A percentile compares a stretch with the other conserved stretches of the same genome.
Conservation (phyloP, 768 basidiomycete genomes). For the Trametes sanguinea region DNA sequence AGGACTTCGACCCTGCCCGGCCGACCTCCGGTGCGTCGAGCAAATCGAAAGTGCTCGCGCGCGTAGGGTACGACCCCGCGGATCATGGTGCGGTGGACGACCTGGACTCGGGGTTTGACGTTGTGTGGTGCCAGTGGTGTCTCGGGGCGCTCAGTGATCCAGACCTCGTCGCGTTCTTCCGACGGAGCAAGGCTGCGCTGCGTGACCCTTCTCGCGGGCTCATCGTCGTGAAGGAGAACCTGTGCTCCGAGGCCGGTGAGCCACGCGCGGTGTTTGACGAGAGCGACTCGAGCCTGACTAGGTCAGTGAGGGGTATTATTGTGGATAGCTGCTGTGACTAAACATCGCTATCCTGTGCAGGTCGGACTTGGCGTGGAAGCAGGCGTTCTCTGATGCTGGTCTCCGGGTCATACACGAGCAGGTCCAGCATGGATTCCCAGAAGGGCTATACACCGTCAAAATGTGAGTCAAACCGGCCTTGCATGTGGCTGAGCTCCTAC, state of each 20-base stretch:
- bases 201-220: slow-evolving; percentile 50
- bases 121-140: slow-evolving; percentile 98
- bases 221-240: slow-evolving; percentile 92
- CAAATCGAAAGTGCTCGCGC: slow-evolving; percentile 54
- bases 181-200: slow-evolving; percentile 61
- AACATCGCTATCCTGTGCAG: slow-evolving; percentile 41
- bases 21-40: slow-evolving; percentile 34
- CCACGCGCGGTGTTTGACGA: slow-evolving; percentile 71
- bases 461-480: slow-evolving; percentile 53
- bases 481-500: no score
- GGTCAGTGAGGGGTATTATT: slow-evolving; percentile 46
- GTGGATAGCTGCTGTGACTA: background rate
- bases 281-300: slow-evolving; percentile 86
- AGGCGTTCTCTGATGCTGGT: slow-evolving; percentile 72
- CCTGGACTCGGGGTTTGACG: slow-evolving; percentile 71
- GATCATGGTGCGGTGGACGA: slow-evolving; percentile 44
- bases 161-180: slow-evolving; percentile 79
- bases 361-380: slow-evolving; percentile 82
- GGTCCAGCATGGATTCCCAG: slow-evolving; percentile 81
- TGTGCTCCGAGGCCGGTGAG: slow-evolving; percentile 58
- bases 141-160: slow-evolving; percentile 79
- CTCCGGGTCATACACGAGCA: slow-evolving; percentile 71
- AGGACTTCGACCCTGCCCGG: slow-evolving; percentile 73
- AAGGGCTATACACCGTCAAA: slow-evolving; percentile 81
- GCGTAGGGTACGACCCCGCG: slow-evolving; percentile 61